These are phyloP conservation scores for Penicillium steckii DNA, from an alignment of 495 filamentous ascomycete genomes.

Conservation along the genomic window DNA sequence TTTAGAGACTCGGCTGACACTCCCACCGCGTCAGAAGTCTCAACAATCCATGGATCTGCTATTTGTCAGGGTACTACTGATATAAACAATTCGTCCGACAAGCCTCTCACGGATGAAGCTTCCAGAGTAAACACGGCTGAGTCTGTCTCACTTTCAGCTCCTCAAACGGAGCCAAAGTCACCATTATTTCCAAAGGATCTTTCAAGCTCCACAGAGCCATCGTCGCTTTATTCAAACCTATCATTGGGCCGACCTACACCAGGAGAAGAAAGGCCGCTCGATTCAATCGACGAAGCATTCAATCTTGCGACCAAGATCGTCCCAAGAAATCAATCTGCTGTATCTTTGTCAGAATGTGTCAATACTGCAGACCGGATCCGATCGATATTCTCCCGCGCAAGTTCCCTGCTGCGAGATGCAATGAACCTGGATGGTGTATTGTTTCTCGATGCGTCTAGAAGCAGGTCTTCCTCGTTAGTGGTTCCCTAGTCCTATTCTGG, in stretches of 20 bases:
- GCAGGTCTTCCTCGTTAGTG: constrained; percentile 26
- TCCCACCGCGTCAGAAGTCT: constrained; percentile 4
- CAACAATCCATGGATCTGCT: not conserved
- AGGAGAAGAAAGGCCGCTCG: constrained; percentile 9
- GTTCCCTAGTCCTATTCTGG: not conserved
- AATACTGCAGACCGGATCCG: constrained; percentile 14
- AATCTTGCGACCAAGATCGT: not conserved
- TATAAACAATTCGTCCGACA: not conserved
- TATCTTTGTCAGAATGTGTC: constrained; percentile 6
- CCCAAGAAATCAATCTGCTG: not conserved
- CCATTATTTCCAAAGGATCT: not conserved
- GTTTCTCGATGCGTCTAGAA: constrained; percentile 36
- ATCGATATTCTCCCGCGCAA: constrained; percentile 37
- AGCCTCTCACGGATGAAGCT: not conserved
- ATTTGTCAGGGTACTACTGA: not conserved
- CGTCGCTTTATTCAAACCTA: constrained; percentile 11
- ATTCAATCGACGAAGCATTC: constrained; percentile 7
- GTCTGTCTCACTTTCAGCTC: not conserved
- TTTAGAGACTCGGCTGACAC: constrained; percentile 15
- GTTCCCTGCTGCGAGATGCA: constrained; percentile 34
- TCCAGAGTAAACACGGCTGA: not conserved
- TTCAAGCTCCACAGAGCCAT: constrained; percentile 9
- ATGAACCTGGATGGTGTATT: constrained; percentile 44
- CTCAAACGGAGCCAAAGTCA: constrained; percentile 4
- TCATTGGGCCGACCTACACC: constrained; percentile 12